phyloP scores from a whole-genome alignment of 1,284 basidiomycete genomes.

The Rugosomyces carneus region DNA sequence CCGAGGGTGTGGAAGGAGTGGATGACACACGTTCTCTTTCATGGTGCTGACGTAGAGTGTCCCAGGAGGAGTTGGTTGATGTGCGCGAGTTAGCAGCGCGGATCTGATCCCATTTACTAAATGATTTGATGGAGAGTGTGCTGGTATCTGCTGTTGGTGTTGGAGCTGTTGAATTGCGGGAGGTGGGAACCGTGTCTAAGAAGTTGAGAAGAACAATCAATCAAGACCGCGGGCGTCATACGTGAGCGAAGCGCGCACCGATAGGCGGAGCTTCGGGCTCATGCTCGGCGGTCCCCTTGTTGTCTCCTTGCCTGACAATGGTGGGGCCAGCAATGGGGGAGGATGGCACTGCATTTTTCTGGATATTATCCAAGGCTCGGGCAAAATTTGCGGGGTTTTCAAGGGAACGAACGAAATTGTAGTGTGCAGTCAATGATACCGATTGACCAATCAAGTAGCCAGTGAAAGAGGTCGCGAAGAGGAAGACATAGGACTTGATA shows the following conservation, averaged over 20 bases:
- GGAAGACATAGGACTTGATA: conserved; percentile 13
- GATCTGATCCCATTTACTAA: conserved; percentile 58
- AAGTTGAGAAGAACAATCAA: neutral
- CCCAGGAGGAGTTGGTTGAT: conserved; percentile 54
- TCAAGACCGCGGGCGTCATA: neutral
- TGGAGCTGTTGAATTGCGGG: neutral
- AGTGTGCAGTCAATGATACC: conserved; percentile 25
- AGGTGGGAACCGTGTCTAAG: conserved; percentile 10
- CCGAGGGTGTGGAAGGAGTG: neutral
- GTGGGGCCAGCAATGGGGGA: conserved; percentile 19
- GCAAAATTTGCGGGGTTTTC: conserved; percentile 41
- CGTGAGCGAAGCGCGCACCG: conserved; percentile 1
- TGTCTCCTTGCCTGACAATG: conserved; percentile 20
- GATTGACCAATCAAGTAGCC: conserved; percentile 24
- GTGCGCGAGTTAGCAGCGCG: conserved; percentile 45
- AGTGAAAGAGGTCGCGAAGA: conserved; percentile 13
- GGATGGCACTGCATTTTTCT: conserved; percentile 23
- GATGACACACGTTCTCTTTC: conserved; percentile 30
- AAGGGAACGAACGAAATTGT: conserved; percentile 34
- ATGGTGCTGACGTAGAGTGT: conserved; percentile 54
- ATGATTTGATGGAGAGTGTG: conserved; percentile 19
- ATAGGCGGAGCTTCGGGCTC: conserved; percentile 7
- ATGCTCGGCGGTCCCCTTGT: conserved; percentile 7
- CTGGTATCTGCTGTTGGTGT: conserved; percentile 3
- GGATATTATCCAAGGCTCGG: conserved; percentile 41